Conservation (phyloP, 257 asterid genomes). For the Solanum corneliomulleri region DNA sequence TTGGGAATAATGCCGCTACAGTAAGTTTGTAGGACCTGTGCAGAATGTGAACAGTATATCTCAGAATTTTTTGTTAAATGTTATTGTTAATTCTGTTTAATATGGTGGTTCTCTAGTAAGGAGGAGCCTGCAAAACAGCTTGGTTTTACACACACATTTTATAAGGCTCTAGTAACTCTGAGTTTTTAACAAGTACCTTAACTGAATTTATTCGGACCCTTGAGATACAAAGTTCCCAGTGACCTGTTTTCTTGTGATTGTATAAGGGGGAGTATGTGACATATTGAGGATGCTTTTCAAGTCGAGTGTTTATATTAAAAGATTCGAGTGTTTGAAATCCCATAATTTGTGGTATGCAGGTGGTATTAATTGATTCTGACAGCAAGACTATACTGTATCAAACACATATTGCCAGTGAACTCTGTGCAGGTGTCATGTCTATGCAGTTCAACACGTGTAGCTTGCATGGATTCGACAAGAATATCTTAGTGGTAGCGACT, state of each 20-base stretch:
- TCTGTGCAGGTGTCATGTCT: constrained; percentile 61
- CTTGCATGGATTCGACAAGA: constrained; percentile 85
- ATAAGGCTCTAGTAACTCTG: neutral
- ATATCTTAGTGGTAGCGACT: constrained; percentile 54
- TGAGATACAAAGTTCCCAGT: neutral
- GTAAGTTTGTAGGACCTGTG: neutral
- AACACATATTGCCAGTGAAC: constrained; percentile 62
- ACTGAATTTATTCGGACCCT: neutral
- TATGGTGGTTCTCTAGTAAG: neutral
- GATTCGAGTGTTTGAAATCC: neutral
- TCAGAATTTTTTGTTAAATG: neutral
- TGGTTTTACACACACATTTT: neutral
- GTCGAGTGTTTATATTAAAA: neutral
- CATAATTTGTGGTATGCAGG: constrained; percentile 26
- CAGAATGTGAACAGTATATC: neutral
- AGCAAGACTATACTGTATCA: constrained; percentile 56
- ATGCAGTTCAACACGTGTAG: constrained; percentile 61
- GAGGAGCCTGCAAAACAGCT: neutral
- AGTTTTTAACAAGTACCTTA: neutral
- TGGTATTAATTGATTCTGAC: constrained; percentile 49
- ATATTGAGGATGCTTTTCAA: neutral
- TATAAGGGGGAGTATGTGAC: neutral
- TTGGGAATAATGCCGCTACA: neutral
- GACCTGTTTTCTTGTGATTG: neutral
- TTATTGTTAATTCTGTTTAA: neutral